Base-by-base conservation (phyloP, 2,329 filamentous ascomycete species). In the Sphaerostilbella broomeana region DNA sequence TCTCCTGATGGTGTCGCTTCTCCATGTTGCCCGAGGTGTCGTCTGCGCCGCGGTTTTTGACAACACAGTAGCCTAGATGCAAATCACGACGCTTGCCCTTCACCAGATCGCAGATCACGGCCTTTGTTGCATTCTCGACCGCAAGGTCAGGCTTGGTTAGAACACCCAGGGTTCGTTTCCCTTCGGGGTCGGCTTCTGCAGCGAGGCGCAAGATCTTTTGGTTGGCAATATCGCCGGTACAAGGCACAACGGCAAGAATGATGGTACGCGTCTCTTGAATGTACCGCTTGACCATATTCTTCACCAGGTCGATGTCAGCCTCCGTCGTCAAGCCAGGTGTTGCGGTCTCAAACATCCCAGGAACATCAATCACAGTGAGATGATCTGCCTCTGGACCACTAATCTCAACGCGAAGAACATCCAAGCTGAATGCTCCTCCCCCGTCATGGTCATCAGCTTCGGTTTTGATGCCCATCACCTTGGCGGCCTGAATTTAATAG, bases 71-170 rank as follows among this genome's bases (percentile, higher is more conserved):
- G 0, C 71, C 70, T 0, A 75, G 59, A 1, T 59, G 59, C 0
- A 73, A 53, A 1, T 63, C 51, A 1, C 60, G 57, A 3, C 62
- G 57, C 11, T 63, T 66, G 0, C 68, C 68, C 0, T 37, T 31
- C 0, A 73, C 58, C 0, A 71, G 61, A 4, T 72, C 59, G 3
- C 67, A 53, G 2, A 68, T 56, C 1, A 59, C 59, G 0, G 57
- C 50, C 18, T 67, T 57, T 1, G 56, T 65, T 0, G 58, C 57
- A 0, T 51, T 41, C 33, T 75, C 70, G 0, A 52, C 53, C 0
- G 70, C 67, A 0, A 80, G 57, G 41, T 84, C 79, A 0, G 75
- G 71, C 47, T 81, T 82, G 0, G 77, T 82, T 0, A 81, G 59
- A 0, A 73, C 64, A 0, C 65, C 67, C 6, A 74, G 51, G 0